Evolutionary conservation across 345 rosid genomes (phyloP), one percentile per base, ranked within the genome.

Genomic region (Gossypium australe): DNA sequence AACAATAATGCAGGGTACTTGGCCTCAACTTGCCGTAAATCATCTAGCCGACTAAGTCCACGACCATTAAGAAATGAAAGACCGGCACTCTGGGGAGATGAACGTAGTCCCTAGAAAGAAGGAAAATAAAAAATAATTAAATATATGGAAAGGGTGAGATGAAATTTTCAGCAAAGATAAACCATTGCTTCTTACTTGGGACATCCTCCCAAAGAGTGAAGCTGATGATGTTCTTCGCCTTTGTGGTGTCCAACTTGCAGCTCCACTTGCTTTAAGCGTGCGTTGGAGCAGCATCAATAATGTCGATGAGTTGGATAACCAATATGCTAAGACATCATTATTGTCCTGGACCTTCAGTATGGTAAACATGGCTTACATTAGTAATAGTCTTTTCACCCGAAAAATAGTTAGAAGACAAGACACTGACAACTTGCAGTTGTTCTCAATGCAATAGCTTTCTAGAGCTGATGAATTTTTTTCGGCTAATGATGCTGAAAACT

Each of bases 171-270:
- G 62, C 9, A 49, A 34, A 29, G 24, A 25, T 12, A 57, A 77
- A 51, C 57, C 25, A 55, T 56, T 60, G 83, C 78, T 78, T 75
- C 84, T 81, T 87, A 95, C 99, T 77, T 89, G 94, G 78, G 99
- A 90, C 99, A 95, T 95, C 83, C 99, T 90, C 77, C 98, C 98
- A 81, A 95, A 93, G 62, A 95, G 91, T 73, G 99, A 91, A 62
- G 94, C 85, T 63, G 98, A 93, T 62, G 98, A 13, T 66, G 97
- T 82, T 81, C 99, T 88, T 73, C 99, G 89, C 71, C 99, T 84
- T 80, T 95, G 99, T 17, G 99, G 99, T 53, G 99, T 93, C 82
- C 92, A 83, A 85, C 90, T 95, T 74, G 97, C 99, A 72, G 99
- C 98, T 78, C 98, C 99, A 79, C 86, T 89, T 38, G 97, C 99